Evolutionary conservation across 495 filamentous ascomycete genomes (phyloP).

Genomic region (Penicillium malachiteum): DNA sequence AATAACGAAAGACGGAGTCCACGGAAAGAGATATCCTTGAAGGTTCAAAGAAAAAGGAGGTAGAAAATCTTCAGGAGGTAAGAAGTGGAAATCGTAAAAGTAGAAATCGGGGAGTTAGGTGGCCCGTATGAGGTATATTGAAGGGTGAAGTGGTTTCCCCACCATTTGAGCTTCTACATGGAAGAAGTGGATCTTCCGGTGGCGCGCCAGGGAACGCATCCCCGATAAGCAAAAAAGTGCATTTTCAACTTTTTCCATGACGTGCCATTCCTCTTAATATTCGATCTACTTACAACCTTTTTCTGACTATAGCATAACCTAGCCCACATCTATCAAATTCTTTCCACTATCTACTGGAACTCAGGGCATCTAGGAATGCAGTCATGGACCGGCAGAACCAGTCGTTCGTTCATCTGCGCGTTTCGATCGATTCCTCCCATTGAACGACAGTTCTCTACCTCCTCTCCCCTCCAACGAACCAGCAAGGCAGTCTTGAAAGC

Average conservation of each 20-base stretch:
- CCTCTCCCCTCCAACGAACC: conserved; percentile 25
- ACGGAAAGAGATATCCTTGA: not conserved
- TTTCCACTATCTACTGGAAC: not conserved
- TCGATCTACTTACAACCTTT: too few species aligned
- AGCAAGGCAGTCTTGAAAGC: conserved; percentile 16
- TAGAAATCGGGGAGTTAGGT: conserved; percentile 6
- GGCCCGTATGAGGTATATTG: conserved; percentile 30
- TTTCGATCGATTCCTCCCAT: conserved; percentile 26
- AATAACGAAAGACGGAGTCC: conserved; percentile 1
- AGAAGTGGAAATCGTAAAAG: not conserved
- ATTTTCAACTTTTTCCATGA: not conserved
- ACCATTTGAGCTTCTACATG: conserved; percentile 28
- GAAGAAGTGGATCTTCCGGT: conserved; percentile 28
- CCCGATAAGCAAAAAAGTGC: conserved; percentile 25
- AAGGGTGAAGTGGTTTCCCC: conserved; percentile 31
- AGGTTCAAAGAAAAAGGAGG: not conserved
- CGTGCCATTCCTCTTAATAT: too few species aligned
- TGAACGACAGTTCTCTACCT: conserved; percentile 35
- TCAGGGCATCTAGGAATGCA: conserved; percentile 31
- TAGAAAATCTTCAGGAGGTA: not conserved
- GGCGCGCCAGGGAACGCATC: conserved; percentile 24
- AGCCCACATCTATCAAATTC: not conserved
- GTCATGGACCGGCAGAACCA: conserved; percentile 38
- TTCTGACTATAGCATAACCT: too few species aligned
- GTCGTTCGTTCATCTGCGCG: conserved; percentile 35